Evolutionary conservation across 225 moss, liverwort and hornwort genomes (phyloP).

Genomic region (Rhytidiadelphus loreus): DNA sequence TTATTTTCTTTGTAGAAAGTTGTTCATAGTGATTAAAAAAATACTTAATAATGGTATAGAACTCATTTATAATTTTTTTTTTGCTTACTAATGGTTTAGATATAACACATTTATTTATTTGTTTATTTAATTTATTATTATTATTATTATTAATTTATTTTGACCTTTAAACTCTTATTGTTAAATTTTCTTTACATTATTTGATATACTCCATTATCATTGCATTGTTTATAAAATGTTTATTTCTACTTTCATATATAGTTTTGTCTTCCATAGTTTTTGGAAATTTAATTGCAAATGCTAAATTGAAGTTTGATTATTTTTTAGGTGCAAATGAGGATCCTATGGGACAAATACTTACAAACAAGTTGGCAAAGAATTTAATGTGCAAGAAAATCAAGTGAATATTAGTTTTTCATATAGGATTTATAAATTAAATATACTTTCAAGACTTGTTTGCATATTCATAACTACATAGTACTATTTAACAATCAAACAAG

Average conservation of each 20-base stretch:
- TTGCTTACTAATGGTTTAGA: no score
- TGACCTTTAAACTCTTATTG: neutral
- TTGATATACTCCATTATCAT: neutral
- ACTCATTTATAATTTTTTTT: no score
- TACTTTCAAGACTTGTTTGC: neutral
- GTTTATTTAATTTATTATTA: no score
- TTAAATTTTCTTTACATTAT: neutral
- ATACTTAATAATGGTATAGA: neutral
- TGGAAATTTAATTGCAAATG: neutral
- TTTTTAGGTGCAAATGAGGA: neutral
- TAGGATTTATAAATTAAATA: neutral
- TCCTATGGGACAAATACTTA: neutral
- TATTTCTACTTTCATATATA: neutral
- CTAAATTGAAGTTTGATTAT: neutral
- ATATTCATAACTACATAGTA: neutral
- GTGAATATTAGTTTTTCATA: neutral
- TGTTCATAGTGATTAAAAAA: neutral
- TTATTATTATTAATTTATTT: no score
- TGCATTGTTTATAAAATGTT: neutral
- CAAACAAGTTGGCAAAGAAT: neutral
- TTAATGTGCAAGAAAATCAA: neutral
- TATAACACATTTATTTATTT: no score
- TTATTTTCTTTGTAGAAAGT: neutral
- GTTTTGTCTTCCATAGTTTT: neutral
- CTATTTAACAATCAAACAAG: neutral